Base-by-base conservation (phyloP, 768 basidiomycete genomes). In the Leccinellum luteum region DNA sequence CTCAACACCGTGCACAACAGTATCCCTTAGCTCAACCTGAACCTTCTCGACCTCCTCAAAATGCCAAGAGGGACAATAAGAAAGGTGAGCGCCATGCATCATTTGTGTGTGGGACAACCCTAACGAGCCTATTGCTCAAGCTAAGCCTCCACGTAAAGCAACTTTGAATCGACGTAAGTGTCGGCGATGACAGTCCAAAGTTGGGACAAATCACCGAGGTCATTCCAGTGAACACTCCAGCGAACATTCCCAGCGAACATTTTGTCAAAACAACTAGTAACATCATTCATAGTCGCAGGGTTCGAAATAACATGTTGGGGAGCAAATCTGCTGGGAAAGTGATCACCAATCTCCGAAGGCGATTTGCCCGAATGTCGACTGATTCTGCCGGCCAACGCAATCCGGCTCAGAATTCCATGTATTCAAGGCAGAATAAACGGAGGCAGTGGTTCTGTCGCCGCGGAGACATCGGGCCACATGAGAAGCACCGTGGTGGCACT, bases 341-440 rank as follows among this genome's bases (percentile, higher is more conserved):
- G 23, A 48, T n/a, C 32, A 31, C 28, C 8, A 52, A 45, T 23
- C 12, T 23, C 21, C 51, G 51, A 41, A 57, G 47, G 50, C 57
- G 49, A 41, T 58, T 60, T 17, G 57, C 57, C 12, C 66, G 68
- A 51, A 68, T 66, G 62, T 61, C 67, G 17, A 61, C 61, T 5
- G 61, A 62, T 27, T 54, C 59, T 13, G 45, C 63, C 10, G 7
- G 44, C 23, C 58, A 48, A 55, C 58, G 35, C 25, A 31, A 50
- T 19, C 3, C 30, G 25, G 49, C 60, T 15, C 51, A 55, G 10
- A 32, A 6, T 3, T 25, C 59, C 28, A 31, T 19, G 31, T 6
- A 23, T n/a, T 17, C 31, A 14, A 47, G 17, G 14, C 48, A 28
- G 10, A 56, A 52, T 34, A 59, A 34, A 48, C 58, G 60, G 14